Conservation (phyloP, 352 stramenopile species). For the Pythium chondricola region DNA sequence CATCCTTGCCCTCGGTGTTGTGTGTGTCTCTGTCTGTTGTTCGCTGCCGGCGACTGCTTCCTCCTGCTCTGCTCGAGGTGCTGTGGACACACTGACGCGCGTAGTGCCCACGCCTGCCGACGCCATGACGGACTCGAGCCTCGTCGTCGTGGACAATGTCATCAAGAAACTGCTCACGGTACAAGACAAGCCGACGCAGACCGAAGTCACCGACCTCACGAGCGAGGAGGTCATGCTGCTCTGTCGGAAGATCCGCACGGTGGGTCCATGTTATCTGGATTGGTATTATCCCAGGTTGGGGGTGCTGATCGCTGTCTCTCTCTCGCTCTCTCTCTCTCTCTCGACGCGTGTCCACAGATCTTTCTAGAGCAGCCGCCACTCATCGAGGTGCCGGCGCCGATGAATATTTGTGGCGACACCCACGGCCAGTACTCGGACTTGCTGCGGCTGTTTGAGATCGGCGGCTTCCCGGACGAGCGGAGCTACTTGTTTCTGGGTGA, state of each 20-base stretch:
- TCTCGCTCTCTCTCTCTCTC: too few species aligned
- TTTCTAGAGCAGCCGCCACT: conserved; percentile 93
- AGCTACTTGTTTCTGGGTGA: conserved; percentile 73
- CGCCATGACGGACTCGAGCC: conserved; percentile 46
- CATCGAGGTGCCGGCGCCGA: conserved; percentile 91
- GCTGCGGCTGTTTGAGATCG: conserved; percentile 93
- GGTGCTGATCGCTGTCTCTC: too few species aligned
- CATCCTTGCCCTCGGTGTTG: too few species aligned
- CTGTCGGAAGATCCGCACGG: conserved; percentile 69
- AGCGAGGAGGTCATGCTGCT: conserved; percentile 73
- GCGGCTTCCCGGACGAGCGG: conserved; percentile 84
- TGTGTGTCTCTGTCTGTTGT: neutral
- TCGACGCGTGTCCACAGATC: conserved; percentile 31
- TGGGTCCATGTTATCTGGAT: conserved; percentile 12
- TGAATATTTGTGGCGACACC: conserved; percentile 97
- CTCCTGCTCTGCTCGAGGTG: neutral
- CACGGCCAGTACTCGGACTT: conserved; percentile 99
- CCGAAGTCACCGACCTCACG: conserved; percentile 72
- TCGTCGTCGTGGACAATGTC: conserved; percentile 54
- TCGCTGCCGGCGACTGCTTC: neutral
- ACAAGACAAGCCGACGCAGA: conserved; percentile 71
- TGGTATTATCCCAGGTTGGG: too few species aligned
- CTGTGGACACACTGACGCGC: conserved; percentile 14
- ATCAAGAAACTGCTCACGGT: conserved; percentile 72
- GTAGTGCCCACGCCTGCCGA: conserved; percentile 4